These are phyloP conservation scores for Trametes cinnabarina DNA, from an alignment of 768 basidiomycete species.

Conservation along the genomic window DNA sequence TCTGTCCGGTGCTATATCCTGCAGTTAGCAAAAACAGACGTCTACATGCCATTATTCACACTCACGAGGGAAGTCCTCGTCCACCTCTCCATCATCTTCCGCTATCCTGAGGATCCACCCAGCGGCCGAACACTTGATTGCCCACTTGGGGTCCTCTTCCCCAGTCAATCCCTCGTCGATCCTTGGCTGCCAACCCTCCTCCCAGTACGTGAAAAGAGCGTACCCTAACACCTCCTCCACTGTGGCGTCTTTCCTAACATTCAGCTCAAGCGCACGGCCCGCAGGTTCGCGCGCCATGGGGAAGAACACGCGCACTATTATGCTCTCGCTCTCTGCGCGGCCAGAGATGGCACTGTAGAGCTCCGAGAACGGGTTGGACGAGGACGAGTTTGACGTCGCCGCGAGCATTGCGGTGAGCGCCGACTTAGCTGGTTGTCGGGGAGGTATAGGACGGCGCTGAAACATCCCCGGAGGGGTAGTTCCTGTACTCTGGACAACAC, in stretches of 20 bases:
- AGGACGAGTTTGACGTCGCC: slow-evolving; percentile 52
- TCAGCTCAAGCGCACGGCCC: slow-evolving; percentile 65
- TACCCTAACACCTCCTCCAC: slow-evolving; percentile 97
- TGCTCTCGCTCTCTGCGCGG: slow-evolving; percentile 55
- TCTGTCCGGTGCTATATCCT: slow-evolving; percentile 75
- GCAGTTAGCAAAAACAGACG: not conserved
- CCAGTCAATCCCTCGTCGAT: slow-evolving; percentile 63
- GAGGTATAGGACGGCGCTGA: slow-evolving; percentile 47
- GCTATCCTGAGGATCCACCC: slow-evolving; percentile 94
- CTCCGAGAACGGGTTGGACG: slow-evolving; percentile 85
- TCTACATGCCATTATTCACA: not conserved
- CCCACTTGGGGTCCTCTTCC: slow-evolving; percentile 61
- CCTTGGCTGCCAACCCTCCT: slow-evolving; percentile 77
- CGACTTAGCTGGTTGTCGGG: slow-evolving; percentile 49
- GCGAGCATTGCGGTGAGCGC: slow-evolving; percentile 75
- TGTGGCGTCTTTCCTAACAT: slow-evolving; percentile 81
- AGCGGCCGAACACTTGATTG: slow-evolving; percentile 62
- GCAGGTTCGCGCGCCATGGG: slow-evolving; percentile 67
- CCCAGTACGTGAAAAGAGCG: slow-evolving; percentile 91
- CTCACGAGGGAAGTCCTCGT: slow-evolving; percentile 97
- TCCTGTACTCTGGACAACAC: not conserved
- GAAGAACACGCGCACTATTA: slow-evolving; percentile 79
- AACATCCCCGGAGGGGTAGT: slow-evolving; percentile 38
- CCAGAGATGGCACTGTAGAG: slow-evolving; percentile 85
- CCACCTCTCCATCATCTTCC: slow-evolving; percentile 96